These are phyloP conservation scores for Leishmania lainsoni DNA, from an alignment of 208 protist species.

Conservation along the genomic window DNA sequence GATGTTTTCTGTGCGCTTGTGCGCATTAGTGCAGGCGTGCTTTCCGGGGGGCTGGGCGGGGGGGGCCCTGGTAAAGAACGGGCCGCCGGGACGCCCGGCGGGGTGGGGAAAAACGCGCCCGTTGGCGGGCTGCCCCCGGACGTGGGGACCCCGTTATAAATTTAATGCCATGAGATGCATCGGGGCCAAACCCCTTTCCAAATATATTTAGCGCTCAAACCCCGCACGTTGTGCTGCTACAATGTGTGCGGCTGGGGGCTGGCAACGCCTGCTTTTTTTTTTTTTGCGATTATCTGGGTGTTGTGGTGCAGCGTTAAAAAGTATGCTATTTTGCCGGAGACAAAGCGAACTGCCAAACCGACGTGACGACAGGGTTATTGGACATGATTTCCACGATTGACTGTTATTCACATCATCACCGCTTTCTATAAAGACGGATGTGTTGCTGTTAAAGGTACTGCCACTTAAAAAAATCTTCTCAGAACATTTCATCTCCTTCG, in stretches of 20 bases:
- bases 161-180: neutral
- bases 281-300: neutral
- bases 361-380: neutral
- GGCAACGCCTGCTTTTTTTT: neutral
- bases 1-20: too few relatives aligned
- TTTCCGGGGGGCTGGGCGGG: too few relatives aligned
- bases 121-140: too few relatives aligned
- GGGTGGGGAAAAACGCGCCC: too few relatives aligned
- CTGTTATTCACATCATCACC: neutral
- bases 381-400: neutral
- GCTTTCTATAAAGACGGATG: neutral
- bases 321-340: neutral
- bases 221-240: neutral
- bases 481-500: neutral
- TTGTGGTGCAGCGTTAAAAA: neutral
- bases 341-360: neutral
- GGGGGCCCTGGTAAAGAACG: neutral
- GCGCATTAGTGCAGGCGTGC: neutral
- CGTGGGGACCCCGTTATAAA: neutral
- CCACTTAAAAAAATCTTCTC: neutral
- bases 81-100: too few relatives aligned
- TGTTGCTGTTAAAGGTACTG: neutral
- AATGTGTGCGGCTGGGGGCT: neutral
- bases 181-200: neutral
- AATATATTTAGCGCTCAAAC: neutral